Base-by-base conservation (phyloP, 352 stramenopile species). In the Pythium graminicola region DNA sequence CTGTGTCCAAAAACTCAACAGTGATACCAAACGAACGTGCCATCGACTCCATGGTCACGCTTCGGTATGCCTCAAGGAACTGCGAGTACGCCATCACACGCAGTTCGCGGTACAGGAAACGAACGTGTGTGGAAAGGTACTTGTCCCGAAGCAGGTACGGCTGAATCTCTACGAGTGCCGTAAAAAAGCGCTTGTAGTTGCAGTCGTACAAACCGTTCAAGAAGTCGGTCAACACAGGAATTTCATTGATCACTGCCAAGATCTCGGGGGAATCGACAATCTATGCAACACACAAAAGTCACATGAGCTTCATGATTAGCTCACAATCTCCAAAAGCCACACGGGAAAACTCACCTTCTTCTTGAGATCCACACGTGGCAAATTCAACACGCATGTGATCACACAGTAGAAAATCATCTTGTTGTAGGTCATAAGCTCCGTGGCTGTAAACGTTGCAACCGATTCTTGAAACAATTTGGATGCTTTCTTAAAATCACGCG, bases 381-480 rank as follows among this genome's bases (percentile, higher is more conserved):
- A 81, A 64, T 82, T 86, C 36, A 99, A 76, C 39, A 28, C 6
- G 17, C 23, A 22, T 17, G 24, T 3, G 16, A 32, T 32, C 2
- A 23, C 24, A 33, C 16, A 26, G 38, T 31, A 17, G 26, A 20
- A 28, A 60, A 99, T 95, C 80, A 99, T 99, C 22, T 91, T 89
- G 40, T 93, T 76, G 82, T 99, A 99, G 48, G 86, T 81, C 79
- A 97, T 98, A 33, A 99, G 83, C 73, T 99, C 97, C 31, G 82
- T 95, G 60, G 93, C 97, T 19, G 96, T 99, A 74, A 99, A 99
- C 16, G 96, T 99, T 7, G 95, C 95, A 57, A 99, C 93, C n/a
- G 93, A 97, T 56, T 97, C 89, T 65, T 94, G 85, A 47, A 99
- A 94, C 16, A 98, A 72, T 61, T 81, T 81, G 1, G 93, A 84